Base-by-base conservation (phyloP, 805 yeast genomes). In the Zygosaccharomyces pseudorouxii region DNA sequence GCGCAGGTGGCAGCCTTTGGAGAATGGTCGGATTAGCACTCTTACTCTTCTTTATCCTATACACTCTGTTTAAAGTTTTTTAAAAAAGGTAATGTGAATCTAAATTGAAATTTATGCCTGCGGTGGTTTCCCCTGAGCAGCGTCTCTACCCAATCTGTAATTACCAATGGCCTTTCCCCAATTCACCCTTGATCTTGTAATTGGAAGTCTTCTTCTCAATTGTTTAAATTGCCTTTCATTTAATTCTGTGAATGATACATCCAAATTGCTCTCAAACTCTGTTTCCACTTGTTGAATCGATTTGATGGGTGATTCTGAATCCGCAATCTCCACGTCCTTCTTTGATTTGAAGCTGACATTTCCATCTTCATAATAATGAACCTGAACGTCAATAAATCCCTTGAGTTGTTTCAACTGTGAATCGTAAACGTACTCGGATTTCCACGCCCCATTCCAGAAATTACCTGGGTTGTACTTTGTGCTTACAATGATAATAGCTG, bases 291-390 rank as follows among this genome's bases (percentile, higher is more conserved):
- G 64, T 46, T 73, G 70, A 54, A 89, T 84, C 33, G 71, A 63
- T 48, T 75, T 68, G 31, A 81, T 68, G 3, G 68, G 59, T 3
- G 63, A 64, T 2, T 48, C 48, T 1, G 56, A 52, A 2, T 54
- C 42, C 5, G 47, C 36, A 2, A 59, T 46, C 19, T 65, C 69
- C 1, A 77, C 55, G 3, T 59, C 57, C 49, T 74, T 71, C 6
- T 54, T 53, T 2, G 82, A 72, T 52, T 78, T 81, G 59, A 93
- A 77, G 45, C 92, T 77, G 16, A 92, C 98, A 61, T 92, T 92
- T 27, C 99, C 99, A 57, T 92, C 98, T 69, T 92, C 99, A 64
- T 79, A 93, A 67, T 90, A 93, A 67, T 92, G 99, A 36, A 90
- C 84, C 55, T 87, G 90, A 28, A 89, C 76, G 18, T 65, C 67